Evolutionary conservation across 2,329 filamentous ascomycete species (phyloP), one percentile per base, ranked within the genome.

Genomic region (Cladosporium oxysporum): DNA sequence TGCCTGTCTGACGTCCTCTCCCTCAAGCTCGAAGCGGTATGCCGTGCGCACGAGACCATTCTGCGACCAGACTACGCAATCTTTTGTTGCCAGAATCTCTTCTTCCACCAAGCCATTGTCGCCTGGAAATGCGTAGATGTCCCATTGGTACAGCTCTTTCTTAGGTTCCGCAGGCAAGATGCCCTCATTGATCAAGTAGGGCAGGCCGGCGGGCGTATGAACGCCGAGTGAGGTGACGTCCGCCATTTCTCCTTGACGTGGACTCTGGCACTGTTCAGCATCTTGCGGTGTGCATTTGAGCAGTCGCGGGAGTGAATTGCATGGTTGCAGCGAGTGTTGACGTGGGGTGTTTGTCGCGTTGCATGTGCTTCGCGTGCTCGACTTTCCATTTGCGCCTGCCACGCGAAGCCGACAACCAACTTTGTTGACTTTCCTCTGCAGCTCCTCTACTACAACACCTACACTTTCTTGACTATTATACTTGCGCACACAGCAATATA

Each of bases 201-300:
- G 88, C 69, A 98, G 84, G 70, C 90, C 93, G 68, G 91, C 87
- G 67, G 96, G 93, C 81, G 91, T 89, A 82, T 98, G 94, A 75
- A 97, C 84, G 78, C 95, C 95, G 74, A 97, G 86, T 70, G 94
- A 97, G 79, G 88, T 91, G 80, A 97, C 88, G 76, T 91, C 89
- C 72, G 94, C 94, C 96, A 99, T 99, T n/a, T 65, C 50, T 52
- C 55, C 50, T 33, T 44, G 33, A 28, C 35, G 58, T 62, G 49
- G 18, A 41, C 23, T 10, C 37, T 37, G n/a, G 8, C 47, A 33
- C 33, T 29, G 18, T 57, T 58, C 26, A 64, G 50, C 62, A 64
- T 64, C 26, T 64, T 58, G 33, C 21, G 50, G 61, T 26, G 35
- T 21, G 21, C 47, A 37, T 53, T 52, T 28, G 28, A 18, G 26